phyloP scores from a whole-genome alignment of 2,329 filamentous ascomycete species.

The Xylaria digitata region DNA sequence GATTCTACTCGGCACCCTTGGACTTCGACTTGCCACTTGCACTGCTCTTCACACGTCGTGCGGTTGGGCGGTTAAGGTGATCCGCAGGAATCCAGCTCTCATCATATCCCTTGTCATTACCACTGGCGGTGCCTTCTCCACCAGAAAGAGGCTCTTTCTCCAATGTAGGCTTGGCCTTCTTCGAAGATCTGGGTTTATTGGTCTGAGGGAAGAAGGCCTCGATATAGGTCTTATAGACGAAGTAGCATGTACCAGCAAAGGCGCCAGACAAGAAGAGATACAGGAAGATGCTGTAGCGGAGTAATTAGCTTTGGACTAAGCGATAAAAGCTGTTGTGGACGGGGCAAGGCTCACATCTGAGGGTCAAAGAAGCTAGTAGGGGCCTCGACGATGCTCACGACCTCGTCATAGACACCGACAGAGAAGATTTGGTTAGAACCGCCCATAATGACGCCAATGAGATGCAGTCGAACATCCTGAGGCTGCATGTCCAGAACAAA shows the following conservation, averaged over 20 bases:
- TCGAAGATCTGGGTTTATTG: slow-evolving; percentile 68
- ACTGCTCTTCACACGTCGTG: slow-evolving; percentile 72
- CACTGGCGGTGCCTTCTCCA: slow-evolving; percentile 75
- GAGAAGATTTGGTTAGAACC: slow-evolving; percentile 77
- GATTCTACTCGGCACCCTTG: slow-evolving; percentile 49
- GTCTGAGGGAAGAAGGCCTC: slow-evolving; percentile 94
- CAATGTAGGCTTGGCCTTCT: slow-evolving; percentile 52
- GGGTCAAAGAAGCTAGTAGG: slow-evolving; percentile 93
- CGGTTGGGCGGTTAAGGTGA: slow-evolving; percentile 87
- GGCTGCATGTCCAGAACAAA: slow-evolving; percentile 94
- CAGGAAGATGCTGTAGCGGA: slow-evolving; percentile 82
- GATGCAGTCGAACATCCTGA: slow-evolving; percentile 83
- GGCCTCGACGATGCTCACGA: slow-evolving; percentile 87
- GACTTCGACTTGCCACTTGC: slow-evolving; percentile 59
- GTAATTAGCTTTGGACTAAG: slow-evolving; percentile 60
- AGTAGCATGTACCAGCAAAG: slow-evolving; percentile 87
- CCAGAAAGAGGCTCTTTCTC: slow-evolving; percentile 72
- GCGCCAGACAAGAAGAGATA: slow-evolving; percentile 87
- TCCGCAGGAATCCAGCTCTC: slow-evolving; percentile 93
- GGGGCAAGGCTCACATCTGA: slow-evolving; percentile 77
- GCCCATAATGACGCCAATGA: slow-evolving; percentile 79
- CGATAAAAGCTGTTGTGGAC: slow-evolving; percentile 22
- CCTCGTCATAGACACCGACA: slow-evolving; percentile 81
- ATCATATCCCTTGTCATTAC: slow-evolving; percentile 80
- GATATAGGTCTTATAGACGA: slow-evolving; percentile 99